Conservation (phyloP, 176 grass and related monocot genomes). For the Oryza meyeriana region DNA sequence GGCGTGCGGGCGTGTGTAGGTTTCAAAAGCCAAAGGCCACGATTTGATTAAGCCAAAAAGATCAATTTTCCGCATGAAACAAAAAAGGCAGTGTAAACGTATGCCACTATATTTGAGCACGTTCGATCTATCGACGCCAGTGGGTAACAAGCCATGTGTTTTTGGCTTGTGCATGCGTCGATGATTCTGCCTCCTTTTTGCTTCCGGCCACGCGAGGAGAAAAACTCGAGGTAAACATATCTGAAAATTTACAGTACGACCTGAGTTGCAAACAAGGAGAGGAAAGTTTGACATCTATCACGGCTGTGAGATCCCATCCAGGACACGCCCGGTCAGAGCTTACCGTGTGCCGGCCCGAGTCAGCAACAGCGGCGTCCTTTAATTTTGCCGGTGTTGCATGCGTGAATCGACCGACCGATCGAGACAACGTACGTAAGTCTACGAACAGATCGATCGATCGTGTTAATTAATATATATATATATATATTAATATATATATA, state of each 20-base stretch:
- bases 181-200: background rate
- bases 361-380: conserved; percentile 29
- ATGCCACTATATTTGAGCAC: background rate
- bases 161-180: background rate
- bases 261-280: background rate
- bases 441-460: background rate
- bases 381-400: conserved; percentile 15
- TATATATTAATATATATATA: background rate
- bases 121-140: background rate
- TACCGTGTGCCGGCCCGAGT: conserved; percentile 21
- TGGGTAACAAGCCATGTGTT: background rate
- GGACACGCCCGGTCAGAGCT: background rate
- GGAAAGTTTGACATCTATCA: no score
- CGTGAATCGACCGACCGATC: background rate
- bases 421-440: background rate
- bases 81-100: conserved; percentile 8
- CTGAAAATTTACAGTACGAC: background rate
- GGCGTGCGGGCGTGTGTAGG: background rate
- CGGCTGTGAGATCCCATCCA: conserved; percentile 13
- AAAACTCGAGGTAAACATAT: background rate
- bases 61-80: background rate
- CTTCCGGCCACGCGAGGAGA: background rate
- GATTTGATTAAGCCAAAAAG: background rate
- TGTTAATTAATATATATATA: background rate
- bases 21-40: background rate